phyloP scores from a whole-genome alignment of 768 basidiomycete species.

The Tylopilus subfusipes region DNA sequence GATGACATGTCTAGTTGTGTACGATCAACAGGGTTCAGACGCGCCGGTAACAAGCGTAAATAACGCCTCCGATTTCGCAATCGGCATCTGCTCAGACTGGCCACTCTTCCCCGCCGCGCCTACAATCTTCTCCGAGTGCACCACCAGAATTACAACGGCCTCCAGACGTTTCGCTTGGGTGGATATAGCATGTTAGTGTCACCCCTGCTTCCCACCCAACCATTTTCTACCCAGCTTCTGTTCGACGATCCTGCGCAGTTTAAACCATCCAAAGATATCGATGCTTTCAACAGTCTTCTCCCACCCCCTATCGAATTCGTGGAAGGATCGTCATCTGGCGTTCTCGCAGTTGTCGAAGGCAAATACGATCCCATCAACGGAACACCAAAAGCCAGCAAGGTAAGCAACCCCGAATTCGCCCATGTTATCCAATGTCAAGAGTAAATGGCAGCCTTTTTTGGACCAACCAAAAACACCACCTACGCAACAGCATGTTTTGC shows the following conservation, averaged over 20 bases:
- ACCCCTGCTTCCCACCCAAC: slow-evolving; percentile 52
- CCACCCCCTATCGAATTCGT: slow-evolving; percentile 81
- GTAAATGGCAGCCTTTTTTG: slow-evolving; percentile 6
- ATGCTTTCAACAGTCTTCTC: slow-evolving; percentile 73
- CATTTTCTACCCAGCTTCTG: slow-evolving; percentile 48
- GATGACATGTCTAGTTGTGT: not conserved
- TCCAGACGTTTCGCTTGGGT: slow-evolving; percentile 4
- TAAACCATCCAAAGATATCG: slow-evolving; percentile 66
- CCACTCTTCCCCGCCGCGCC: slow-evolving; percentile 12
- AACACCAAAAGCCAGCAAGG: slow-evolving; percentile 53
- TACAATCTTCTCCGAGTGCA: slow-evolving; percentile 3
- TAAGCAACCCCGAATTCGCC: slow-evolving; percentile 28
- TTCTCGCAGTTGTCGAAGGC: slow-evolving; percentile 65
- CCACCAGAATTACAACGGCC: not conserved
- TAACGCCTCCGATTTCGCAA: slow-evolving; percentile 20
- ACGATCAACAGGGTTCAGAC: slow-evolving; percentile 5
- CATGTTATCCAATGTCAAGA: slow-evolving; percentile 1
- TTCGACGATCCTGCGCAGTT: slow-evolving; percentile 54
- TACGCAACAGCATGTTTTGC: slow-evolving; percentile 24
- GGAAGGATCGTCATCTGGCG: slow-evolving; percentile 78
- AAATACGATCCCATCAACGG: slow-evolving; percentile 82
- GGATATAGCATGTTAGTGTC: slow-evolving; percentile 59
- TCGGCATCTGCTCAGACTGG: slow-evolving; percentile 15
- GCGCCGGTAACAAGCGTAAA: slow-evolving; percentile 27
- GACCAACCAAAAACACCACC: slow-evolving; percentile 25